Conservation (phyloP, 257 asterid species). For the Primulina eburnea region DNA sequence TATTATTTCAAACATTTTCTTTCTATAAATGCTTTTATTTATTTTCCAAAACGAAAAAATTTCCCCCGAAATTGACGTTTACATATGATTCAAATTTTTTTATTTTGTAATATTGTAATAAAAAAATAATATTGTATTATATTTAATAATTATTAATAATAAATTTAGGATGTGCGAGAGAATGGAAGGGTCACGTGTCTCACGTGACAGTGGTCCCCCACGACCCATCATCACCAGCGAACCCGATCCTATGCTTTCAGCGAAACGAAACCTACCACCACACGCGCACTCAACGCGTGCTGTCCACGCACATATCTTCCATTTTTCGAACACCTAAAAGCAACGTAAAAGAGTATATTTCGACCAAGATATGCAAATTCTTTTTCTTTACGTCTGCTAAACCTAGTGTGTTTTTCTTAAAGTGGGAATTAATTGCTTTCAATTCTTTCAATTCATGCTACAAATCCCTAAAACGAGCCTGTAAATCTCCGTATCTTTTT, state of each 20-base stretch:
- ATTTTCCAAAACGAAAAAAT: no score
- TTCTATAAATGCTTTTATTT: no score
- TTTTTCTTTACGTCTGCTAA: background rate
- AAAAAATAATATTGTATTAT: no score
- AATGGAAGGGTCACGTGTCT: background rate
- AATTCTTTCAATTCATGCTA: no score
- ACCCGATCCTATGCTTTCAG: slow-evolving; percentile 16
- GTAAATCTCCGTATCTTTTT: slow-evolving; percentile 27
- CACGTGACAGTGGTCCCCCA: background rate
- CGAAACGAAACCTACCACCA: slow-evolving; percentile 22
- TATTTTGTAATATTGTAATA: no score
- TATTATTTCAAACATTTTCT: no score
- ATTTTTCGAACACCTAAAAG: background rate
- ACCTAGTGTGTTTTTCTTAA: background rate
- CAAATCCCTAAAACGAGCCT: background rate
- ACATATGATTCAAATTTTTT: no score
- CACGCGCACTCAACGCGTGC: slow-evolving; percentile 30
- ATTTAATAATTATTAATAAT: no score
- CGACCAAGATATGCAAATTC: background rate
- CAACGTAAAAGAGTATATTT: background rate
- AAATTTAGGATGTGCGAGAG: no score
- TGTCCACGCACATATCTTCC: background rate
- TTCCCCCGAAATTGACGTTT: no score
- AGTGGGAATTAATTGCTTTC: background rate
- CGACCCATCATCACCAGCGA: background rate